phyloP scores from a whole-genome alignment of 768 basidiomycete species.

The Lentinus tigrinus region DNA sequence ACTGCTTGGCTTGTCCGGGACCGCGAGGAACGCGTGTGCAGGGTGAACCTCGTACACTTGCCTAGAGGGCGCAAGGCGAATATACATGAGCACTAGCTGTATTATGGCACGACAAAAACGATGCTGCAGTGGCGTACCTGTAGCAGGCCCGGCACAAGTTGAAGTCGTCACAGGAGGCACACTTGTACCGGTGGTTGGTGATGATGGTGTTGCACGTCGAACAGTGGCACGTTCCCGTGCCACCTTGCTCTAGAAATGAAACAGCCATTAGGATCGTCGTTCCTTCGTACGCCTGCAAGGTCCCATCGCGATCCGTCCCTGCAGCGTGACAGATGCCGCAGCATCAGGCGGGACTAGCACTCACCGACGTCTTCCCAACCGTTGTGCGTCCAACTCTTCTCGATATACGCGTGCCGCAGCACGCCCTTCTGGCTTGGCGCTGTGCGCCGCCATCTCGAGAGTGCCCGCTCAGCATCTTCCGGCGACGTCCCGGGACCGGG shows the following conservation, averaged over 20 bases:
- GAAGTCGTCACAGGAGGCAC: constrained; percentile 76
- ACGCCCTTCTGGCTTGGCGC: constrained; percentile 74
- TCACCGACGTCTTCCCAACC: constrained; percentile 91
- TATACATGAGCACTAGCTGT: constrained; percentile 1
- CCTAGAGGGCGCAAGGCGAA: constrained; percentile 38
- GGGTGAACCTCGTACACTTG: constrained; percentile 93
- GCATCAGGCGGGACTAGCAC: constrained; percentile 26
- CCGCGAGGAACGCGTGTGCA: constrained; percentile 77
- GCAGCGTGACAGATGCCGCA: background rate
- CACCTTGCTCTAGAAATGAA: constrained; percentile 63
- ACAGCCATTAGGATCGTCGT: background rate
- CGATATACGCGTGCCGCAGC: constrained; percentile 79
- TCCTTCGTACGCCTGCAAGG: too few species aligned
- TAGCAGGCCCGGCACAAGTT: constrained; percentile 83
- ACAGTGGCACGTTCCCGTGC: constrained; percentile 61
- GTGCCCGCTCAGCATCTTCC: constrained; percentile 49
- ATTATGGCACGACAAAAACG: background rate
- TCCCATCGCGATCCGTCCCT: background rate
- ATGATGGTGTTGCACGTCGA: constrained; percentile 76
- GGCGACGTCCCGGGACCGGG: constrained; percentile 45
- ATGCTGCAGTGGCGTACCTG: constrained; percentile 45
- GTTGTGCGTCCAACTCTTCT: constrained; percentile 79
- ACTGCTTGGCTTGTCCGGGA: constrained; percentile 61
- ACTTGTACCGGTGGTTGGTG: constrained; percentile 73
- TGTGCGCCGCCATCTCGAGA: constrained; percentile 61